Evolutionary conservation across 116 monocot species (phyloP), one percentile per base, ranked within the genome.

Genomic region (Trichopus zeylanicus): DNA sequence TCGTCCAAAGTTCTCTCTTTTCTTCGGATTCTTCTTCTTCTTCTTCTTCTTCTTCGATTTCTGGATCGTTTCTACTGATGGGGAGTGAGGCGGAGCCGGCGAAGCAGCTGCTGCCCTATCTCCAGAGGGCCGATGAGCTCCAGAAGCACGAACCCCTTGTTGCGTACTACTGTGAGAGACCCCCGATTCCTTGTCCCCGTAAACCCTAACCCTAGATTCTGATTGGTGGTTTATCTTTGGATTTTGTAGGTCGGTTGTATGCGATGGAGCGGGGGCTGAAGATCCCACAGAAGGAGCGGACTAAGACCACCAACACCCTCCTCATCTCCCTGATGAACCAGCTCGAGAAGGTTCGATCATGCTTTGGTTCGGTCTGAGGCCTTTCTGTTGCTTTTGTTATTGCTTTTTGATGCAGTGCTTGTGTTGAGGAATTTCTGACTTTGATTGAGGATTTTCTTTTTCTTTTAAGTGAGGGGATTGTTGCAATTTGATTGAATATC

Each of bases 91-190:
- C 75, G 53, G 91, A 98, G 75, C 98, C 98, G 24, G 98, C 98
- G 58, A 98, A 98, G 78, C 58, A 61, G 27, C 87, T 98, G 33
- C 88, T 98, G 24, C 98, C 98, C 2, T 91, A 91, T 61, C 84
- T 98, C 26, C 98, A 98, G 71, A 74, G 98, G 59, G 98, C 98
- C 69, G 91, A 98, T 48, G 98, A 98, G 68, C 83, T 98, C 51
- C 98, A 98, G 73, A 98, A 98, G 82, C 98, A 91, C 65, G 91
- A 98, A 57, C 98, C 91, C 26, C 85, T 98, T 69, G 91, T 98
- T 53, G 79, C 98, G 22, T 98, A 98, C 82, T 98, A 98, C 71
- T 98, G 97, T 91, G 39, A 76, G 68, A 28, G 48, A 46, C 48
- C 46, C 38, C 29, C 27, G 37, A 29, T 67, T 60, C 29, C 28